A percentile compares a stretch with the other conserved stretches of the same genome.
Conservation (phyloP, 495 filamentous ascomycete genomes). For the Neurospora sublineolata region DNA sequence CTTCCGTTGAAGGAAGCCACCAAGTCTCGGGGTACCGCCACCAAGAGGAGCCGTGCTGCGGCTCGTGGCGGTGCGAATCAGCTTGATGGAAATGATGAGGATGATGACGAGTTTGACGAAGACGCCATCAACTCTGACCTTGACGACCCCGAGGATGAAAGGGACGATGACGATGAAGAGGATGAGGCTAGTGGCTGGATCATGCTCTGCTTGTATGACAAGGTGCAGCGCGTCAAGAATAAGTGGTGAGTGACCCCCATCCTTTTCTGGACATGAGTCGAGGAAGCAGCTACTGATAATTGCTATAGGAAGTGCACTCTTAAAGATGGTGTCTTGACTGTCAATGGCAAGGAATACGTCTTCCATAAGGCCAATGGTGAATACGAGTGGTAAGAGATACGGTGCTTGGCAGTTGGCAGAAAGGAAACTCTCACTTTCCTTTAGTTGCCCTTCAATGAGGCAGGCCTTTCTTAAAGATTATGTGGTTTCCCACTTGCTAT, state of each 20-base stretch:
- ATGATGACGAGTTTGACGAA: constrained; percentile 60
- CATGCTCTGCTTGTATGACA: constrained; percentile 98
- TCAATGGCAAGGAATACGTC: constrained; percentile 87
- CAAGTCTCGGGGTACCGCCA: constrained; percentile 11
- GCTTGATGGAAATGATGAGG: constrained; percentile 54
- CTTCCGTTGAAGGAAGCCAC: constrained; percentile 45
- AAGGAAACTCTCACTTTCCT: background rate
- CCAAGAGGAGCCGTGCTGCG: constrained; percentile 6
- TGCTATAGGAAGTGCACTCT: constrained; percentile 73
- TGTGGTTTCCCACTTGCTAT: background rate
- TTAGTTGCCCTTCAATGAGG: background rate
- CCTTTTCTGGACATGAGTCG: background rate
- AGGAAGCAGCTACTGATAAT: background rate
- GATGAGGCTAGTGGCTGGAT: constrained; percentile 67
- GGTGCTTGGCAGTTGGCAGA: background rate
- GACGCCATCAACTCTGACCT: constrained; percentile 98
- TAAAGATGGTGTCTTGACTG: constrained; percentile 90
- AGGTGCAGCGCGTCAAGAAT: constrained; percentile 98
- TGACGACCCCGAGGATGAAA: constrained; percentile 82
- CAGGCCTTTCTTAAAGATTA: background rate
- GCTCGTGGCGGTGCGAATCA: constrained; percentile 30
- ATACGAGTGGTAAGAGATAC: constrained; percentile 73
- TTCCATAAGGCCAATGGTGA: constrained; percentile 96
- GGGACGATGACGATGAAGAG: constrained; percentile 66
- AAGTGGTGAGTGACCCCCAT: constrained; percentile 60